Percentiles rank a stretch among this genome's conserved stretches.
These are phyloP conservation scores for Rhizopogon vesiculosus DNA, from an alignment of 768 basidiomycete genomes.

Conservation along the genomic window DNA sequence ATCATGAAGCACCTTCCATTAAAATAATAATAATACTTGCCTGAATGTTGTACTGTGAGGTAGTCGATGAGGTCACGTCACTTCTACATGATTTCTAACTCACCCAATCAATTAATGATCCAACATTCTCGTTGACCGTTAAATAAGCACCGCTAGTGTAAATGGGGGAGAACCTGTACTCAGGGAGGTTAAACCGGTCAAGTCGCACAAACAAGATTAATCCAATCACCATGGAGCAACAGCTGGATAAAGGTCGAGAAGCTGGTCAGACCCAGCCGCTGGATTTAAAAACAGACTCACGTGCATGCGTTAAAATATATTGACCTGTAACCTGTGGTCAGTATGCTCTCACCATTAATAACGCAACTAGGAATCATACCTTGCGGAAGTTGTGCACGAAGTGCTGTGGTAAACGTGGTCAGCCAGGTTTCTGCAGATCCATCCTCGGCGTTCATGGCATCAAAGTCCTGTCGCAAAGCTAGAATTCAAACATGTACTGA, in stretches of 20 bases:
- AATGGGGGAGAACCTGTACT: constrained; percentile 28
- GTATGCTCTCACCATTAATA: neutral
- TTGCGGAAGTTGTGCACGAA: constrained; percentile 26
- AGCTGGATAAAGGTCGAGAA: constrained; percentile 19
- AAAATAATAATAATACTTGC: neutral
- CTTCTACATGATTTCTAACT: neutral
- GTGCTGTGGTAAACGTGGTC: constrained; percentile 23
- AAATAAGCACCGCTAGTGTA: constrained; percentile 38
- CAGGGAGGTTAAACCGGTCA: neutral
- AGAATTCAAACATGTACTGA: neutral
- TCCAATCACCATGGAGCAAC: constrained; percentile 37
- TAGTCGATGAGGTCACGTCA: neutral
- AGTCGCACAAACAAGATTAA: neutral
- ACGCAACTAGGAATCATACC: neutral
- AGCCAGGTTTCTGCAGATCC: constrained; percentile 47
- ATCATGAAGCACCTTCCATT: neutral
- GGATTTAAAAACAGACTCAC: constrained; percentile 27
- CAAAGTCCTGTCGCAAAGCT: constrained; percentile 45
- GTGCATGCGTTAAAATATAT: constrained; percentile 31
- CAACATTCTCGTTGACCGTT: constrained; percentile 32
- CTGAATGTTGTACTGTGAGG: constrained; percentile 13
- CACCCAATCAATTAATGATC: constrained; percentile 43
- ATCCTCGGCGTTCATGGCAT: constrained; percentile 47
- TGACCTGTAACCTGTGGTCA: constrained; percentile 4
- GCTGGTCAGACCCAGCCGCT: neutral